A percentile compares a stretch with the other conserved stretches of the same genome.
Evolutionary conservation across 2,329 filamentous ascomycete genomes (phyloP).

Genomic region (Diaporthe nobilis): DNA sequence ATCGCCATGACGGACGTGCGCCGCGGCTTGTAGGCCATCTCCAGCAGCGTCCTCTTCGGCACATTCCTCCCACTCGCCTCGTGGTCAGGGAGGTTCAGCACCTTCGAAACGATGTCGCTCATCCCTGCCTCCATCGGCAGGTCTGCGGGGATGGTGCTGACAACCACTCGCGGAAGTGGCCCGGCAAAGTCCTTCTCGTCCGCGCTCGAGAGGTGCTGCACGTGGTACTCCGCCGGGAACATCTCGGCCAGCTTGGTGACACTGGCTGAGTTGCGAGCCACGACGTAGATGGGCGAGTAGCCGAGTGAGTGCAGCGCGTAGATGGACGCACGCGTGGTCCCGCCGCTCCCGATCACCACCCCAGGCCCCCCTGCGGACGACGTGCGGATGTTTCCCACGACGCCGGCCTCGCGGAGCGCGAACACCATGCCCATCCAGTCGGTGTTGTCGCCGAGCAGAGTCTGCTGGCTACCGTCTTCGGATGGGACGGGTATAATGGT

Average conservation of each 20-base stretch:
- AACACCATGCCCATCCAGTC: conserved; percentile 95
- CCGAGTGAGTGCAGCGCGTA: conserved; percentile 88
- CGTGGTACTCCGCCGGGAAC: conserved; percentile 81
- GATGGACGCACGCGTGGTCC: conserved; percentile 91
- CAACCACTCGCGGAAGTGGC: conserved; percentile 76
- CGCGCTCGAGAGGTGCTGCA: conserved; percentile 72
- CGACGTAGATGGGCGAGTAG: conserved; percentile 87
- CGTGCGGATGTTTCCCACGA: conserved; percentile 56
- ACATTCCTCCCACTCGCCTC: conserved; percentile 53
- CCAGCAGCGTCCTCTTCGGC: conserved; percentile 75
- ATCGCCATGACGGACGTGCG: conserved; percentile 89
- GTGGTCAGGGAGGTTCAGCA: conserved; percentile 58
- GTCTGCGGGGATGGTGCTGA: conserved; percentile 93
- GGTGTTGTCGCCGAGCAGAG: conserved; percentile 89
- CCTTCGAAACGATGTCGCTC: conserved; percentile 71
- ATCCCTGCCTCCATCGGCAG: conserved; percentile 82
- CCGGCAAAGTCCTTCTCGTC: conserved; percentile 64
- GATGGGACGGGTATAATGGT: conserved; percentile 79
- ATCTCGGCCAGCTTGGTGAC: conserved; percentile 76
- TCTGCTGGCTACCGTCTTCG: conserved; percentile 57
- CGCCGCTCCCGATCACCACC: conserved; percentile 91
- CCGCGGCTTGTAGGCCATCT: conserved; percentile 96
- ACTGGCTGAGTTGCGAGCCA: conserved; percentile 81
- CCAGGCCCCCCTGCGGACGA: conserved; percentile 61
- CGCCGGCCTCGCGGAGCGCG: conserved; percentile 79